phyloP scores from a whole-genome alignment of 176 grass and related monocot species.

The Bromus sterilis region DNA sequence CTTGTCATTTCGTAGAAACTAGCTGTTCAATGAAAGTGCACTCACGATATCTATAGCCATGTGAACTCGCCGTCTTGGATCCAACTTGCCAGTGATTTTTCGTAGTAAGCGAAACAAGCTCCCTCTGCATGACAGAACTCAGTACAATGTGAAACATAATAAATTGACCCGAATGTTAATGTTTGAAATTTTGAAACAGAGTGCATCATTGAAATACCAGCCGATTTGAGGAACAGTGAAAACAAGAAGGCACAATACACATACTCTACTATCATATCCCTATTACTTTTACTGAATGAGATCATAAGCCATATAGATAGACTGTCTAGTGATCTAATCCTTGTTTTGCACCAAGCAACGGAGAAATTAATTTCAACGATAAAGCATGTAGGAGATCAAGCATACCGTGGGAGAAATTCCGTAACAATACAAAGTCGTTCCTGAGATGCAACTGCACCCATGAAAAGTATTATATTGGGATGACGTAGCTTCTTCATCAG shows the following conservation, averaged over 20 bases:
- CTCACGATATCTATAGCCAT: constrained; percentile 92
- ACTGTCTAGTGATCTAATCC: not conserved
- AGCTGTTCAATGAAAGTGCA: constrained; percentile 7
- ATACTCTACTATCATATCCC: not conserved
- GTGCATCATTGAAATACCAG: not conserved
- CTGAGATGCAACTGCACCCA: constrained; percentile 59
- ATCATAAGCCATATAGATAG: not conserved
- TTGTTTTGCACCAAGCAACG: not conserved
- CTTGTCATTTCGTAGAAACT: not conserved
- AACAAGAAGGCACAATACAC: not conserved
- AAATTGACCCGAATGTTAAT: not conserved
- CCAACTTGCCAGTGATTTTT: constrained; percentile 55
- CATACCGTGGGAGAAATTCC: constrained; percentile 82
- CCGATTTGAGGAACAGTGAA: not conserved
- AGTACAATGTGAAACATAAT: not conserved
- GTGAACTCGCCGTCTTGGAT: constrained; percentile 58
- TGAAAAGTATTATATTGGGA: too few relatives aligned
- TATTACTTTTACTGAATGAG: not conserved
- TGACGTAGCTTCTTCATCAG: constrained; percentile 89
- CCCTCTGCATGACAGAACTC: constrained; percentile 46
- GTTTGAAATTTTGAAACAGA: not conserved
- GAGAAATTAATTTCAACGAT: not conserved
- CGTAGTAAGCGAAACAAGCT: constrained; percentile 89
- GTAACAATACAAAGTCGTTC: constrained; percentile 85
- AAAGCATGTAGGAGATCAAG: not conserved